phyloP scores from a whole-genome alignment of 1,139 yeast species.

The Suhomyces terraborum region DNA sequence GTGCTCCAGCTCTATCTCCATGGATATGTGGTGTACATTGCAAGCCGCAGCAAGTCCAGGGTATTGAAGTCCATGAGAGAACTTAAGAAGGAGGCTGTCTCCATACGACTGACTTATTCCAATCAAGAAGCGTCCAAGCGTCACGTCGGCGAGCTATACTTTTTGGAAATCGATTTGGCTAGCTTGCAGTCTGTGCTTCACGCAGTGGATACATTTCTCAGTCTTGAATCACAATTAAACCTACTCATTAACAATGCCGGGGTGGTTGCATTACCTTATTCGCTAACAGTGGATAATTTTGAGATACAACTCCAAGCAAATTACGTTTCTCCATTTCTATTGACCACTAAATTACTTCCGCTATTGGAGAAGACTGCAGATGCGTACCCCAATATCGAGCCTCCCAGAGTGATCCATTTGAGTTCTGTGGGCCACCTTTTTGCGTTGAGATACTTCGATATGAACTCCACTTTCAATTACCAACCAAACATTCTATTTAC shows the following conservation, averaged over 20 bases:
- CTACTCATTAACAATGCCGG: slow-evolving; percentile 80
- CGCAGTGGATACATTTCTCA: slow-evolving; percentile 54
- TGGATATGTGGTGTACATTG: slow-evolving; percentile 45
- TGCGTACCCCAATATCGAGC: slow-evolving; percentile 28
- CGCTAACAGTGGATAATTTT: slow-evolving; percentile 66
- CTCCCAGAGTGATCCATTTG: slow-evolving; percentile 65
- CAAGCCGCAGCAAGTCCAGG: slow-evolving; percentile 43
- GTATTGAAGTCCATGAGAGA: slow-evolving; percentile 40
- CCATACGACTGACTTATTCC: slow-evolving; percentile 5
- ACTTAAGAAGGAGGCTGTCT: slow-evolving; percentile 23
- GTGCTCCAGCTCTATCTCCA: slow-evolving; percentile 45
- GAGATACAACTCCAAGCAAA: slow-evolving; percentile 83
- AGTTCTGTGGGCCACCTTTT: slow-evolving; percentile 72
- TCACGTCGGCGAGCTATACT: slow-evolving; percentile 58
- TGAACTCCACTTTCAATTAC: slow-evolving; percentile 56
- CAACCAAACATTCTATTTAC: slow-evolving; percentile 69
- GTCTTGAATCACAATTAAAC: slow-evolving; percentile 56
- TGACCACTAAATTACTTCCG: slow-evolving; percentile 64
- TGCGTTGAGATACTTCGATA: slow-evolving; percentile 51
- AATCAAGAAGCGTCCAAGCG: slow-evolving; percentile 14
- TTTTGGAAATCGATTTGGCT: slow-evolving; percentile 63
- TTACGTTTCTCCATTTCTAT: slow-evolving; percentile 71
- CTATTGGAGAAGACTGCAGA: slow-evolving; percentile 45
- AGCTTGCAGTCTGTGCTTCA: slow-evolving; percentile 57
- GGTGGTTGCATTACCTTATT: slow-evolving; percentile 72